A percentile compares a stretch with the other conserved stretches of the same genome.
Conservation (phyloP, 1,284 basidiomycete genomes). For the Malassezia globosa region DNA sequence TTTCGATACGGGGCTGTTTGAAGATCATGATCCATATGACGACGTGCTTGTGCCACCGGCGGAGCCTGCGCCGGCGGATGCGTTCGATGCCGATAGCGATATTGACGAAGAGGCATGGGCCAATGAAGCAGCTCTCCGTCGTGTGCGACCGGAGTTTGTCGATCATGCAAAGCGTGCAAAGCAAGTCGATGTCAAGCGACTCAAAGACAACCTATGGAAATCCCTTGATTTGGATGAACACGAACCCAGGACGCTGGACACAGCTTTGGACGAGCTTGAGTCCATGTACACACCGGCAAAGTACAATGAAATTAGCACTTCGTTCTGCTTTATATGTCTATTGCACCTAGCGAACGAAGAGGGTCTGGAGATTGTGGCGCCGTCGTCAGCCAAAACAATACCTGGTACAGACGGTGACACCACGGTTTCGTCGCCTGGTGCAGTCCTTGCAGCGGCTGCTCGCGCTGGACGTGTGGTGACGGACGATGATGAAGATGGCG, state of each 20-base stretch:
- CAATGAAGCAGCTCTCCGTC: slow-evolving; percentile 62
- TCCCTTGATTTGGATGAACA: slow-evolving; percentile 53
- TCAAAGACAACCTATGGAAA: slow-evolving; percentile 98
- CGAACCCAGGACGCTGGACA: slow-evolving; percentile 54
- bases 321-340: slow-evolving; percentile 97
- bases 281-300: slow-evolving; percentile 77
- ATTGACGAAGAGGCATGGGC: slow-evolving; percentile 72
- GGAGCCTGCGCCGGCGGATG: slow-evolving; percentile 30
- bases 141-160: slow-evolving; percentile 75
- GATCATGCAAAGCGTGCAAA: slow-evolving; percentile 94
- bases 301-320: slow-evolving; percentile 95
- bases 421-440: background rate
- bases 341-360: slow-evolving; percentile 90
- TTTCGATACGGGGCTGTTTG: slow-evolving; percentile 74
- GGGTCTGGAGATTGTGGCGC: slow-evolving; percentile 54
- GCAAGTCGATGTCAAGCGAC: slow-evolving; percentile 84
- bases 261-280: slow-evolving; percentile 70
- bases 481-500: slow-evolving; percentile 1
- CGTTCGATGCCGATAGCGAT: slow-evolving; percentile 48
- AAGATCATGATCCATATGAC: slow-evolving; percentile 58
- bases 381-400: background rate
- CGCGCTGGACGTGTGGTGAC: background rate
- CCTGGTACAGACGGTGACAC: too few species aligned
- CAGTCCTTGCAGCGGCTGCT: background rate
- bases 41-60: slow-evolving; percentile 51